Percentiles rank a stretch among this genome's conserved stretches.
Conservation (phyloP, 306 rosid species). For the Vicia sativa region DNA sequence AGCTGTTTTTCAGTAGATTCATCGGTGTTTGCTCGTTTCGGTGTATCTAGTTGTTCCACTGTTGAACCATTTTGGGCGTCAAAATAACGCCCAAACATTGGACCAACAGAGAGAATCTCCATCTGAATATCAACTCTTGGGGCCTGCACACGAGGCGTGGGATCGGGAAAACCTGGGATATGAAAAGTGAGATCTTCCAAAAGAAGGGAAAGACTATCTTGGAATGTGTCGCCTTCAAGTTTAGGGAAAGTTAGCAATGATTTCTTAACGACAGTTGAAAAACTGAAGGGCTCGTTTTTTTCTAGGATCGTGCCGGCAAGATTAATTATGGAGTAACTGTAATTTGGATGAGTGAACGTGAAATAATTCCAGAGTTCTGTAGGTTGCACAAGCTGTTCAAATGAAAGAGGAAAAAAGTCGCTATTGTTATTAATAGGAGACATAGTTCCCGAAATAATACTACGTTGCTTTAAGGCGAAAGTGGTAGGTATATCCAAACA, state of each 20-base stretch:
- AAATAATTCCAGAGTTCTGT: constrained; percentile 79
- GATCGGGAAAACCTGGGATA: constrained; percentile 54
- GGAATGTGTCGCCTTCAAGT: constrained; percentile 70
- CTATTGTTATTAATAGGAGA: constrained; percentile 50
- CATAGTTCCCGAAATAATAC: constrained; percentile 70
- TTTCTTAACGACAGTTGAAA: constrained; percentile 67
- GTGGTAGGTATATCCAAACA: constrained; percentile 76
- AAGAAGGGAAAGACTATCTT: constrained; percentile 70
- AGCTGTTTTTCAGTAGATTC: constrained; percentile 82
- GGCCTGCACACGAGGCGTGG: constrained; percentile 40
- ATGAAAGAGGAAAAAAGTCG: constrained; percentile 72
- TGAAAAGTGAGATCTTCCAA: constrained; percentile 85
- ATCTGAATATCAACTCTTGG: constrained; percentile 56
- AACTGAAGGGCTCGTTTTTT: constrained; percentile 64
- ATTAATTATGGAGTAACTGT: constrained; percentile 59
- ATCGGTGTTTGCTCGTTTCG: constrained; percentile 58
- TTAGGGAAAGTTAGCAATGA: constrained; percentile 80
- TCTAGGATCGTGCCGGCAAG: constrained; percentile 68
- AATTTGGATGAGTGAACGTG: constrained; percentile 58
- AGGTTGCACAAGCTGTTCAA: constrained; percentile 70
- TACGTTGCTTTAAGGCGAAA: constrained; percentile 72
- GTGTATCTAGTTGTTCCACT: constrained; percentile 46
- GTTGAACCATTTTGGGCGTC: constrained; percentile 51
- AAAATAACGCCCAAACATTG: constrained; percentile 68
- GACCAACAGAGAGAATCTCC: constrained; percentile 80